These are phyloP conservation scores for Zizania palustris DNA, from an alignment of 202 grass and related monocot genomes.

Conservation along the genomic window DNA sequence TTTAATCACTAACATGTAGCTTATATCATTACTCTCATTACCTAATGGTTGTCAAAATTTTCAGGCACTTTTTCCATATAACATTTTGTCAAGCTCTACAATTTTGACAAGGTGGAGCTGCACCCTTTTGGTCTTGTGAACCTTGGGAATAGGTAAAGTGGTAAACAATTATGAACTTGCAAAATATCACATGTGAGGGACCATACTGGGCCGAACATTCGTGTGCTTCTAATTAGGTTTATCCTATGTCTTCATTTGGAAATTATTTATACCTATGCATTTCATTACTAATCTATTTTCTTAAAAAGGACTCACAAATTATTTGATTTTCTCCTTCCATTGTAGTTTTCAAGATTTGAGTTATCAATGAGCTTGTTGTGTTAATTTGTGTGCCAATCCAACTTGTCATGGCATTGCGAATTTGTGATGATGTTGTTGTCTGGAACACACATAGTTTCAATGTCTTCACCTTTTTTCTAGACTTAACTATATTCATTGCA, in stretches of 20 bases:
- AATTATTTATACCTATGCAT: constrained; percentile 27
- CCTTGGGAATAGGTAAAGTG: constrained; percentile 93
- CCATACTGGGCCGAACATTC: not conserved
- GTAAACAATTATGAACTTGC: constrained; percentile 38
- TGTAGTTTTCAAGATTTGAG: not conserved
- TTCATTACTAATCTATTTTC: constrained; percentile 31
- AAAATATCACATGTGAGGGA: constrained; percentile 32
- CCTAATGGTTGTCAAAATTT: constrained; percentile 44
- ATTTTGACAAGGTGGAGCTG: constrained; percentile 65
- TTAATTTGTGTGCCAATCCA: not conserved
- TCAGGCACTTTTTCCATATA: constrained; percentile 75
- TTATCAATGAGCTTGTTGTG: not conserved
- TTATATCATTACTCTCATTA: constrained; percentile 24
- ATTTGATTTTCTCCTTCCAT: constrained; percentile 8
- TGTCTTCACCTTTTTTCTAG: not conserved
- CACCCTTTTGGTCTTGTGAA: constrained; percentile 79
- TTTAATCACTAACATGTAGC: constrained; percentile 19
- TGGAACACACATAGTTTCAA: constrained; percentile 1
- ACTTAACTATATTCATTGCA: not conserved
- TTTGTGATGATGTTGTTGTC: constrained; percentile 8
- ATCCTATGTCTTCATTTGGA: constrained; percentile 26
- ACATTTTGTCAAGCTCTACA: constrained; percentile 75
- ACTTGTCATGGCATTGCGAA: not conserved
- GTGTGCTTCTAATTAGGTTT: constrained; percentile 24
- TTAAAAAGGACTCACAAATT: not conserved